phyloP scores from a whole-genome alignment of 352 stramenopile species.

The Lagenidium sp. region DNA sequence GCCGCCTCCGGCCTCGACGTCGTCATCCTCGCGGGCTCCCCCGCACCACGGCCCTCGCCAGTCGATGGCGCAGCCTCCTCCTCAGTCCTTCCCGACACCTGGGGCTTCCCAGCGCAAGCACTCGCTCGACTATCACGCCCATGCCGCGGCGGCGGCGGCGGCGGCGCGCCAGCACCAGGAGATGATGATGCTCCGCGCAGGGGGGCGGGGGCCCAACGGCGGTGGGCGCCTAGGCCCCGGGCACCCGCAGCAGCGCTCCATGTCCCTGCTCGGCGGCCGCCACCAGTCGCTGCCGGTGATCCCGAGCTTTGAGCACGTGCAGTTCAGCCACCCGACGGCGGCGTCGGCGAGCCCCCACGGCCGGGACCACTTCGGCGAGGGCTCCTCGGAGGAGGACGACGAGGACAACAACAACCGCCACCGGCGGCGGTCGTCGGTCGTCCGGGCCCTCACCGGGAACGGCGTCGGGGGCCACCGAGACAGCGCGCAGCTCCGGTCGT shows the following conservation, averaged over 20 bases:
- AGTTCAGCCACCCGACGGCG: slow-evolving; percentile 1
- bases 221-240: not conserved
- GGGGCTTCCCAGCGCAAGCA: slow-evolving; percentile 33
- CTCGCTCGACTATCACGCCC: slow-evolving; percentile 23
- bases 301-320: slow-evolving; percentile 36
- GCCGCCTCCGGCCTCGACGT: slow-evolving; percentile 1
- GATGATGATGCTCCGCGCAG: slow-evolving; percentile 8
- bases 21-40: no score
- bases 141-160: slow-evolving; percentile 7
- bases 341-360: no score
- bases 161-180: slow-evolving; percentile 15
- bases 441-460: not conserved
- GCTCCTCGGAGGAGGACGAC: slow-evolving; percentile 4
- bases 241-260: slow-evolving; percentile 2
- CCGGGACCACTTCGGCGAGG: no score
- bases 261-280: slow-evolving; percentile 12
- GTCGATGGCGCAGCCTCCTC: no score
- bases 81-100: no score
- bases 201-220: no score
- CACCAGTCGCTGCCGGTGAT: slow-evolving; percentile 50
- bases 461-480: no score
- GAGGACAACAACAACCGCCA: slow-evolving; percentile 2
- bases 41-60: no score
- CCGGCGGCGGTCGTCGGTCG: not conserved
- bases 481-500: no score